Evolutionary conservation across 164 flowering plant genomes (phyloP).

Genomic region (Nymphaea thermarum): DNA sequence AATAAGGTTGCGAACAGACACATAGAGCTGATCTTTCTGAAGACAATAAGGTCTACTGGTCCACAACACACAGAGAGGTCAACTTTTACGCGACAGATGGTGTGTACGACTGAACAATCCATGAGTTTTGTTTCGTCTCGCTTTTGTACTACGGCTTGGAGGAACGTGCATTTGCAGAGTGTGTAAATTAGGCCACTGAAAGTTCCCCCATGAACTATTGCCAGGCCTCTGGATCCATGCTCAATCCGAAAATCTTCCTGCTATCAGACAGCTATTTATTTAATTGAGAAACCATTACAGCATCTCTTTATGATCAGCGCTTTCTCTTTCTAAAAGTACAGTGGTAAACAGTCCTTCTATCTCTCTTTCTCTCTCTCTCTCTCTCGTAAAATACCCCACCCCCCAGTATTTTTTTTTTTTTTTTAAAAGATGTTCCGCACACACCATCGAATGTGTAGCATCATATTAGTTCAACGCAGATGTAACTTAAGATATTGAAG

Average conservation of each 20-base stretch:
- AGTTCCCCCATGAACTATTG: not conserved
- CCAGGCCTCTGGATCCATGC: not conserved
- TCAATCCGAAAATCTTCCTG: not conserved
- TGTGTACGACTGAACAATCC: not conserved
- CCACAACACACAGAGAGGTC: not conserved
- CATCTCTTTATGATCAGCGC: not conserved
- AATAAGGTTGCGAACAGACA: not conserved
- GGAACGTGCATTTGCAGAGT: not conserved
- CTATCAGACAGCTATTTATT: not conserved
- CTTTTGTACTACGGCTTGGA: not conserved
- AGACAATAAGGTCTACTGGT: too few relatives aligned
- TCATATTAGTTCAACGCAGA: too few relatives aligned
- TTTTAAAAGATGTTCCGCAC: too few relatives aligned
- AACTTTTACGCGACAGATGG: not conserved
- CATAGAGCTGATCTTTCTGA: not conserved
- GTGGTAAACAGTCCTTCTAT: not conserved
- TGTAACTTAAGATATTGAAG: too few relatives aligned
- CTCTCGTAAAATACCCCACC: too few relatives aligned
- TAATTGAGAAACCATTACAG: not conserved
- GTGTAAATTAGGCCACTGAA: not conserved
- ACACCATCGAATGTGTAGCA: too few relatives aligned
- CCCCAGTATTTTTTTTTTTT: too few relatives aligned
- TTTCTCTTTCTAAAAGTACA: not conserved
- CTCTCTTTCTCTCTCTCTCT: not conserved
- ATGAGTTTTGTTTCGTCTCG: not conserved